phyloP scores from a whole-genome alignment of 768 basidiomycete species.

The Hemileccinum rubropunctum region DNA sequence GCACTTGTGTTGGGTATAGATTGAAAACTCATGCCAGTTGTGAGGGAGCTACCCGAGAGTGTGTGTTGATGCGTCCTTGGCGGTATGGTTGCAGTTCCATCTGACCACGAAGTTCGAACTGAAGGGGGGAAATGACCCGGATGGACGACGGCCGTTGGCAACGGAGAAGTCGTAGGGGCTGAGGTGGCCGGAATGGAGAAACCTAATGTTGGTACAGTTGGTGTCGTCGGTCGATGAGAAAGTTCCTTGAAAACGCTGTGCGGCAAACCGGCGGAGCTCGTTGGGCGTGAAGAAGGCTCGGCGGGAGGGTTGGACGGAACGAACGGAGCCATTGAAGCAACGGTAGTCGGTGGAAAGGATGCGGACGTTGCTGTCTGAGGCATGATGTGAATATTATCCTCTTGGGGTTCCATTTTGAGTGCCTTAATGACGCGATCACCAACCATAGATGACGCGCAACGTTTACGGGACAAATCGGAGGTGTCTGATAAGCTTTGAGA shows the following conservation, averaged over 20 bases:
- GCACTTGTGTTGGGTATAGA: constrained; percentile 33
- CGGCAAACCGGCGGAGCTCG: constrained; percentile 30
- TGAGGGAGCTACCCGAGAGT: constrained; percentile 30
- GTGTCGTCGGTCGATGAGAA: constrained; percentile 17
- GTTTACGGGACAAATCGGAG: constrained; percentile 47
- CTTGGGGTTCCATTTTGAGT: constrained; percentile 48
- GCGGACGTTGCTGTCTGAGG: constrained; percentile 19
- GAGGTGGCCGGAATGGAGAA: constrained; percentile 22
- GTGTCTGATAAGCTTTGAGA: constrained; percentile 26
- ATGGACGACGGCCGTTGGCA: constrained; percentile 21
- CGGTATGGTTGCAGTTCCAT: constrained; percentile 26
- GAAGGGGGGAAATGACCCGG: constrained; percentile 24
- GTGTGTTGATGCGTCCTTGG: constrained; percentile 32
- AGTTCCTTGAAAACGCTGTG: constrained; percentile 24
- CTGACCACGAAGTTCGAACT: constrained; percentile 30
- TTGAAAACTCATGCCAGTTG: constrained; percentile 27
- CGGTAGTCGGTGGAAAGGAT: constrained; percentile 23
- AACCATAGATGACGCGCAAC: constrained; percentile 46
- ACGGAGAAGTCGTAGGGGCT: constrained; percentile 17
- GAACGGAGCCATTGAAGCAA: constrained; percentile 28
- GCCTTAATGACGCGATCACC: constrained; percentile 47
- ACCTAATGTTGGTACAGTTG: constrained; percentile 14
- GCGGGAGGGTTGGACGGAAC: constrained; percentile 24
- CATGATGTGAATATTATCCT: constrained; percentile 35
- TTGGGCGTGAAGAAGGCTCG: constrained; percentile 31